These are phyloP conservation scores for Diaporthe destruens DNA, from an alignment of 2,329 filamentous ascomycete species.

Conservation along the genomic window DNA sequence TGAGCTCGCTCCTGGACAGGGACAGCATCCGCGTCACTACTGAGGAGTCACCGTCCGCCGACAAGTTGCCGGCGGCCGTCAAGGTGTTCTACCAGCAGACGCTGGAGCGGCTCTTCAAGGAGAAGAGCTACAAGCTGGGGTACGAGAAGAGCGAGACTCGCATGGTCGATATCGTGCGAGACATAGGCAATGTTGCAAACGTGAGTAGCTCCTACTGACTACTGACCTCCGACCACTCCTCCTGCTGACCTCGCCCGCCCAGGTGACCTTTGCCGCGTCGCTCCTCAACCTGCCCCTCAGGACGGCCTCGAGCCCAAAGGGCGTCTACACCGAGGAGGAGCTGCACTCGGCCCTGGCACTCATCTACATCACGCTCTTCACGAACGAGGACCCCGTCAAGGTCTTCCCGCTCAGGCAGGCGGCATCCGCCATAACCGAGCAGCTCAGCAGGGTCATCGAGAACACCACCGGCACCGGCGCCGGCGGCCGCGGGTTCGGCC, in stretches of 20 bases:
- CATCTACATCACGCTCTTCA: slow-evolving; percentile 75
- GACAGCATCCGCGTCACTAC: slow-evolving; percentile 61
- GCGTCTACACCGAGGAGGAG: slow-evolving; percentile 67
- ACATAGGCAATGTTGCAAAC: slow-evolving; percentile 73
- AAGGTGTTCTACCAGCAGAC: slow-evolving; percentile 76
- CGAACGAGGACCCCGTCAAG: slow-evolving; percentile 75
- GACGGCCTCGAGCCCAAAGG: slow-evolving; percentile 69
- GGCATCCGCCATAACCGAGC: slow-evolving; percentile 66
- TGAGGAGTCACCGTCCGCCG: slow-evolving; percentile 50
- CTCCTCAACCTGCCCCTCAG: slow-evolving; percentile 77
- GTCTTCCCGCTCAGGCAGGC: slow-evolving; percentile 73
- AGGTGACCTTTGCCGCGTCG: slow-evolving; percentile 73
- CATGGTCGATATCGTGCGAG: slow-evolving; percentile 78
- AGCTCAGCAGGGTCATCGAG: slow-evolving; percentile 73
- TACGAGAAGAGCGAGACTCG: slow-evolving; percentile 66
- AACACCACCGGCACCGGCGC: slow-evolving; percentile 72
- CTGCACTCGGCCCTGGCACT: slow-evolving; percentile 73
- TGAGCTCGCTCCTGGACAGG: slow-evolving; percentile 72
- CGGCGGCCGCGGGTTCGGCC: slow-evolving; percentile 59
- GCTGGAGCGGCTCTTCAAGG: slow-evolving; percentile 70
- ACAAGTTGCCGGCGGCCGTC: slow-evolving; percentile 72
- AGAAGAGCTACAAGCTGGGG: slow-evolving; percentile 75
- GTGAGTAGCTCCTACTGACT: slow-evolving; percentile 6
- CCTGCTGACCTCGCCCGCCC: slow-evolving; percentile 45
- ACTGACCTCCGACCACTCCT: rapidly evolving